Base-by-base conservation (phyloP, 2,329 filamentous ascomycete genomes). In the Zymoseptoria pseudotritici region DNA sequence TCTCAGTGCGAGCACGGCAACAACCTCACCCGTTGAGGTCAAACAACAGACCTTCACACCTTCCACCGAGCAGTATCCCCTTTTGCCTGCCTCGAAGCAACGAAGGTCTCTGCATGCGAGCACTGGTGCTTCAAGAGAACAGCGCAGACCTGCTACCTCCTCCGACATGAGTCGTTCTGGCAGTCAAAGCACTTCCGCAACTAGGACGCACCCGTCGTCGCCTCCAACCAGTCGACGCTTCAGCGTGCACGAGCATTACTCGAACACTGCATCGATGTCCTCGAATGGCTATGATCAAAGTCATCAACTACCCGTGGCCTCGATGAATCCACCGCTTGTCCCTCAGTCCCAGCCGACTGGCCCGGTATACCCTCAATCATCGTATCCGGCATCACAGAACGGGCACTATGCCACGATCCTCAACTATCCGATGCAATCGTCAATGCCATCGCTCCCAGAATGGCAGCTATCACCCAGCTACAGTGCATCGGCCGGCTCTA, bases 281-380 rank as follows among this genome's bases (percentile, higher is more conserved):
- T 17, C 11, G 13, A 62, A 61, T 36, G 62, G 63, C 13, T 66
- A 64, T 53, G 20, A 26, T 10, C 58, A 58, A 21, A 22, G 59
- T 61, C 62, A 62, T 55, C 29, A 55, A 11, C 22, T 66, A 20
- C 50, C 58, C 11, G 26, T 62, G 13, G 64, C 62, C 29, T 58
- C 67, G n/a, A 70, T 72, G 67, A 69, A 70, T 49, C 65, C 67
- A 13, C 65, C 69, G 9, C 64, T 69, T 42, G 20, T 68, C 2
- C 60, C 65, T 3, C 63, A 67, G 9, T 58, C 69, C 19, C 63
- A 63, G 22, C 53, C 59, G 8, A 22, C 60, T 3, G 57, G 53
- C n/a, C 24, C 61, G 5, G 57, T 64, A 49, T 71, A 67, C 46
- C 20, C 58, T 2, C 67, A 69, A 50, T 63, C 64, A 22, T 29